phyloP scores from a whole-genome alignment of 768 basidiomycete species.

The Udeniomyces megalosporus region DNA sequence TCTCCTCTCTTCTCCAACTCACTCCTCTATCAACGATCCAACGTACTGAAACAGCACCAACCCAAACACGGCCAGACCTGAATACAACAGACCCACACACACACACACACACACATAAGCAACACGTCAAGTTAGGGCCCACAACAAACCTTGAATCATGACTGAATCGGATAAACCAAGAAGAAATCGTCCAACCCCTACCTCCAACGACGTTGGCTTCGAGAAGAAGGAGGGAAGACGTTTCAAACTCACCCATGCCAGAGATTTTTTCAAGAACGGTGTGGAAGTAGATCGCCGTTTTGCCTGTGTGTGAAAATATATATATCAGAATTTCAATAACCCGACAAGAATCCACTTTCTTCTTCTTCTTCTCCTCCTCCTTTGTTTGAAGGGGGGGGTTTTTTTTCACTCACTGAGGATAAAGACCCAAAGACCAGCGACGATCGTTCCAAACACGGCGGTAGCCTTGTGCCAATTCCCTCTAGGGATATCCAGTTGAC shows the following conservation, averaged over 20 bases:
- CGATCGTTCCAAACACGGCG: background rate
- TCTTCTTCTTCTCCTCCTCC: too few relatives aligned
- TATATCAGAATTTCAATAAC: too few relatives aligned
- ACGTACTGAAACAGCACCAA: constrained; percentile 6
- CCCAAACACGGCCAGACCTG: constrained; percentile 3
- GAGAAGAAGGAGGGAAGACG: background rate
- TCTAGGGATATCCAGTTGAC: background rate
- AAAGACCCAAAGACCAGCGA: constrained; percentile 10
- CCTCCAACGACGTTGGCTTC: too few relatives aligned
- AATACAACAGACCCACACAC: background rate
- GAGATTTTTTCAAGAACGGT: constrained; percentile 14
- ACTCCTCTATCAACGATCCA: background rate
- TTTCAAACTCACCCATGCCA: background rate
- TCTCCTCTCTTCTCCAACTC: background rate
- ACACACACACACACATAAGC: too few relatives aligned
- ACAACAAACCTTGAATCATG: too few relatives aligned
- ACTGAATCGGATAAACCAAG: too few relatives aligned
- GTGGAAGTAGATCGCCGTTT: constrained; percentile 16
- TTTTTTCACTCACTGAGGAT: constrained; percentile 10
- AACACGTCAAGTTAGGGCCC: too few relatives aligned
- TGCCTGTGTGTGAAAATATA: background rate
- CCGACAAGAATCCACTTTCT: too few relatives aligned
- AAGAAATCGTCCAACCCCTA: too few relatives aligned
- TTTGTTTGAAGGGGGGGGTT: too few relatives aligned
- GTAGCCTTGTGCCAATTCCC: background rate